Percentiles rank a stretch among this genome's conserved stretches.
Evolutionary conservation across 257 asterid species (phyloP).

Genomic region (Solanum gracilifrons): DNA sequence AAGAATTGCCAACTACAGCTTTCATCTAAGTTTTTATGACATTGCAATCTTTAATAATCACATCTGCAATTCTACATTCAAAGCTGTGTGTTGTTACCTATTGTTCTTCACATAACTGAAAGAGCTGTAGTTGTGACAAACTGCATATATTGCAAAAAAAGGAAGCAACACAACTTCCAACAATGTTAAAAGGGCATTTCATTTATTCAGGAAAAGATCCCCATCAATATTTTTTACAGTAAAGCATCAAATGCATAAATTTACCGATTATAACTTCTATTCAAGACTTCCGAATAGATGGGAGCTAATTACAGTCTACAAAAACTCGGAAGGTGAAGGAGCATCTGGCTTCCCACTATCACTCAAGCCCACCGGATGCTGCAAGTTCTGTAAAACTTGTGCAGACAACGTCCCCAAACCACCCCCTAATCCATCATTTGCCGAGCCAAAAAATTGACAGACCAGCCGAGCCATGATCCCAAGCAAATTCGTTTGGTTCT

Average conservation of each 20-base stretch:
- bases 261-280: not conserved
- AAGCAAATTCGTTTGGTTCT: conserved; percentile 73
- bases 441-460: conserved; percentile 72
- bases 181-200: not conserved
- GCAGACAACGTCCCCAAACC: conserved; percentile 53
- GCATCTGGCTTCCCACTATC: conserved; percentile 60
- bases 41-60: not conserved
- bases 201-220: conserved; percentile 2
- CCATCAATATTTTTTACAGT: conserved; percentile 10
- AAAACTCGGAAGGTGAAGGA: conserved; percentile 60
- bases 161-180: not conserved
- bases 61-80: not conserved
- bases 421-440: conserved; percentile 53
- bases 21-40: not conserved
- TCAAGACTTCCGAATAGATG: not conserved
- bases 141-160: not conserved
- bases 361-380: conserved; percentile 61
- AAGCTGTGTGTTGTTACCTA: too few species aligned
- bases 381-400: conserved; percentile 76
- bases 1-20: not conserved
- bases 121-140: not conserved
- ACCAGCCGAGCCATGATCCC: conserved; percentile 56
- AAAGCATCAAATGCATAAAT: not conserved
- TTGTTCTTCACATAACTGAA: not conserved
- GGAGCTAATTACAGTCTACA: conserved; percentile 30